Conservation (phyloP, 2,329 filamentous ascomycete species). For the Alternaria hordeiaustralica region DNA sequence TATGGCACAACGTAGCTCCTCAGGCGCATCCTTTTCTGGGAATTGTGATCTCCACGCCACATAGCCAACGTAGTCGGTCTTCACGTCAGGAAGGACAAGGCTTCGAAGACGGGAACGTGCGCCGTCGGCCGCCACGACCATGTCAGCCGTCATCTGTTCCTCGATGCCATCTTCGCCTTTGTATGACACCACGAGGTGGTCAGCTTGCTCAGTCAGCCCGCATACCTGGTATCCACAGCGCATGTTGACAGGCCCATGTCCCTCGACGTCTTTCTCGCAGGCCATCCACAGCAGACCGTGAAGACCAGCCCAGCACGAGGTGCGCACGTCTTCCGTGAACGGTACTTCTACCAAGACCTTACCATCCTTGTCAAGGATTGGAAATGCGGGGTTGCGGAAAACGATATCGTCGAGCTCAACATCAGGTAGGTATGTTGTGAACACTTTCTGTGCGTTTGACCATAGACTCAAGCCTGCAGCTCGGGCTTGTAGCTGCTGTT, state of each 20-base stretch:
- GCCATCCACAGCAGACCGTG: conserved; percentile 14
- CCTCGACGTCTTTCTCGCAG: conserved; percentile 7
- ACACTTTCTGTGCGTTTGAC: conserved; percentile 17
- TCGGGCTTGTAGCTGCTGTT: conserved; percentile 15
- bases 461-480: conserved; percentile 26
- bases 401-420: conserved; percentile 9
- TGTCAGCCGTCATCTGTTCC: background rate
- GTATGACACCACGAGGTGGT: conserved; percentile 5
- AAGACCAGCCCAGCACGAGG: conserved; percentile 24
- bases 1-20: conserved; percentile 8
- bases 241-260: conserved; percentile 1
- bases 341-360: conserved; percentile 4
- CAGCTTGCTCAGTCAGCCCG: conserved; percentile 7
- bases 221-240: conserved; percentile 8
- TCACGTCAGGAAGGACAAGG: conserved; percentile 13
- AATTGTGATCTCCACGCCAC: conserved; percentile 25
- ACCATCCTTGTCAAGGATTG: conserved; percentile 20
- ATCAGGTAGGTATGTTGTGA: conserved; percentile 14
- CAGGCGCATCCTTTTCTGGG: conserved; percentile 10
- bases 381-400: conserved; percentile 11
- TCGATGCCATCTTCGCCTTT: background rate
- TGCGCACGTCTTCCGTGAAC: conserved; percentile 7
- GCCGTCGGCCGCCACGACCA: conserved; percentile 29
- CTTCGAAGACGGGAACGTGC: conserved; percentile 17
- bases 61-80: conserved; percentile 25